phyloP scores from a whole-genome alignment of 441 rosid genomes.

The Raphanus hybrid region DNA sequence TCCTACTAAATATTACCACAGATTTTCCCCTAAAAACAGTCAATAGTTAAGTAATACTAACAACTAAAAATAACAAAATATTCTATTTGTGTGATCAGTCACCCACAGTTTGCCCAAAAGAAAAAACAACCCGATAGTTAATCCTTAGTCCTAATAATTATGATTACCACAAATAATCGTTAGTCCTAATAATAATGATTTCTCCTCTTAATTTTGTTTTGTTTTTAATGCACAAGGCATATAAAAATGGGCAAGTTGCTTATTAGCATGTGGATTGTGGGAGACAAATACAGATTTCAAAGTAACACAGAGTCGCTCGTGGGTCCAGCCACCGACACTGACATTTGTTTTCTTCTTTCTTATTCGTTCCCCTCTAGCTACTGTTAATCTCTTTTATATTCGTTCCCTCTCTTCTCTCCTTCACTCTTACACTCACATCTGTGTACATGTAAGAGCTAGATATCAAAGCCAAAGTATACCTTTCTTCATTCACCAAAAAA shows the following conservation, averaged over 20 bases:
- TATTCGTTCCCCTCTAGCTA: conserved; percentile 4
- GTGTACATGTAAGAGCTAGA: background rate
- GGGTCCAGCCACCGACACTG: conserved; percentile 51
- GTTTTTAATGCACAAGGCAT: conserved; percentile 1
- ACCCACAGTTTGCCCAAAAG: background rate
- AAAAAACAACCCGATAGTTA: background rate
- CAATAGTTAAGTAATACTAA: too few relatives aligned
- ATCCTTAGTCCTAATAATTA: background rate
- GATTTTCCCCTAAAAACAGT: too few relatives aligned
- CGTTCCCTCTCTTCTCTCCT: conserved; percentile 36
- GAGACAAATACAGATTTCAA: conserved; percentile 37
- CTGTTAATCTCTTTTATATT: conserved; percentile 24
- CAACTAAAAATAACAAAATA: too few relatives aligned
- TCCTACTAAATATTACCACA: too few relatives aligned
- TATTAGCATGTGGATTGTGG: conserved; percentile 41
- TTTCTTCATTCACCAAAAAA: conserved; percentile 15
- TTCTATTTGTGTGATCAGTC: too few relatives aligned
- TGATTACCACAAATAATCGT: conserved; percentile 1
- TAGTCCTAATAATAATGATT: background rate
- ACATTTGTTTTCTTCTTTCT: conserved; percentile 28
- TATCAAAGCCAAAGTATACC: conserved; percentile 13
- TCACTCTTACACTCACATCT: conserved; percentile 23
- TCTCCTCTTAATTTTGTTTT: background rate
- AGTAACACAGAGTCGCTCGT: conserved; percentile 35
- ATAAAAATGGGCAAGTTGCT: conserved; percentile 31